Percentiles rank a stretch among this genome's conserved stretches.
Conservation (phyloP, 441 rosid species). For the Populus hybrid region DNA sequence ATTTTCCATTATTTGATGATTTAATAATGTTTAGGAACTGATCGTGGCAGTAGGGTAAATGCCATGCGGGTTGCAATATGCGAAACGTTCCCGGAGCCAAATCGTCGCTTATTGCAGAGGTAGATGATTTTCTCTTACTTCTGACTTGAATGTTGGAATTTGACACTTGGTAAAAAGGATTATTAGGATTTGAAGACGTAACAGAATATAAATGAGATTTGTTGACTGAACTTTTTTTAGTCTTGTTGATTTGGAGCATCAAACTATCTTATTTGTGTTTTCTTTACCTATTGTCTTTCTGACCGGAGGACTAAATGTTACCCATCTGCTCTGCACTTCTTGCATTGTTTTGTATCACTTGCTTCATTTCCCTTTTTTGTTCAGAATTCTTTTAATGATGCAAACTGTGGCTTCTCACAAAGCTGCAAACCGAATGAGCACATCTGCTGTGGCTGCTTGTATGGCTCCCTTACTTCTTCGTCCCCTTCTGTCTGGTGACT, state of each 20-base stretch:
- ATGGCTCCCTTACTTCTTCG: too few relatives aligned
- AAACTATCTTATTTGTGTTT: background rate
- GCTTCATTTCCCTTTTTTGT: slow-evolving; percentile 18
- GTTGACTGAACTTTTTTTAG: background rate
- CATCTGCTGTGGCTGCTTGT: too few relatives aligned
- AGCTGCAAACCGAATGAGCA: too few relatives aligned
- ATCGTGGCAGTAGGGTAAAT: slow-evolving; percentile 63
- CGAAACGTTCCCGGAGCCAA: slow-evolving; percentile 99
- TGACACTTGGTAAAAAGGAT: background rate
- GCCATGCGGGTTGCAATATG: slow-evolving; percentile 88
- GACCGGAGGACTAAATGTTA: background rate
- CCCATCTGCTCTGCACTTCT: background rate
- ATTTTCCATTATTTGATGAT: slow-evolving; percentile 19
- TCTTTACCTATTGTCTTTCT: background rate
- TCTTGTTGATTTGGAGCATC: background rate
- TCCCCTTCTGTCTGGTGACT: too few relatives aligned
- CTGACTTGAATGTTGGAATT: background rate
- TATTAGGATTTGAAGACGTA: background rate
- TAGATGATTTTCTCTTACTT: slow-evolving; percentile 25
- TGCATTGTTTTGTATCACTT: slow-evolving; percentile 11
- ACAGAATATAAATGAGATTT: background rate
- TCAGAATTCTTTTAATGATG: slow-evolving; percentile 86
- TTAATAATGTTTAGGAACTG: slow-evolving; percentile 53
- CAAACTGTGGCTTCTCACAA: too few relatives aligned
- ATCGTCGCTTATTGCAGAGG: slow-evolving; percentile 97